Conservation (phyloP, 768 basidiomycete species). For the Russula virescens region DNA sequence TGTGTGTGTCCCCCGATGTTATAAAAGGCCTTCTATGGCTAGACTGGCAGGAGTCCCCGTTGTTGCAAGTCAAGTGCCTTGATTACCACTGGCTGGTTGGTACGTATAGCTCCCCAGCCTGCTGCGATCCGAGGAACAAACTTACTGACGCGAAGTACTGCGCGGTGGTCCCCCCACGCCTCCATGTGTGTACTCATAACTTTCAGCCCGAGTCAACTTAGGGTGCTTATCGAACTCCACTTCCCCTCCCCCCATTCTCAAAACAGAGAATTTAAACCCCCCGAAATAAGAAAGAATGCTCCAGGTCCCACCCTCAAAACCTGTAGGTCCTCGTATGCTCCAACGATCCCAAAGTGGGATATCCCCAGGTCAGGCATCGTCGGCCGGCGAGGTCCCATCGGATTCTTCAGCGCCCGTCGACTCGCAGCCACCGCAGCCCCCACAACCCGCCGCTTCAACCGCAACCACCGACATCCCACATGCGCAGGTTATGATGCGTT, state of each 20-base stretch:
- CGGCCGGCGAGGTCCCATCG: neutral
- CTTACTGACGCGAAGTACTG: too few relatives aligned
- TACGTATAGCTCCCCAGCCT: neutral
- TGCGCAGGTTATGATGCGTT: neutral
- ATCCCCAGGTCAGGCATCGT: neutral
- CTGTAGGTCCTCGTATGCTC: conserved; percentile 13
- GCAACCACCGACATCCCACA: neutral
- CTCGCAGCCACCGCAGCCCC: too few relatives aligned
- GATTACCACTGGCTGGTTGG: neutral
- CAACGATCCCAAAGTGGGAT: conserved; percentile 10
- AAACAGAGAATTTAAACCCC: neutral
- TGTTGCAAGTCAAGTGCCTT: too few relatives aligned
- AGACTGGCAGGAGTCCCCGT: neutral
- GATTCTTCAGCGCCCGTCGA: neutral
- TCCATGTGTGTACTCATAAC: too few relatives aligned
- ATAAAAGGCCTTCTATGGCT: conserved; percentile 15
- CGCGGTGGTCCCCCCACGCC: too few relatives aligned
- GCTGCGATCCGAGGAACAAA: too few relatives aligned
- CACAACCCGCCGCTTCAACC: neutral
- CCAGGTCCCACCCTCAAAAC: neutral
- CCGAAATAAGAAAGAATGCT: neutral
- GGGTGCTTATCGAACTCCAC: too few relatives aligned
- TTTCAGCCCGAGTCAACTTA: too few relatives aligned
- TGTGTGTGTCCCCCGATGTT: neutral
- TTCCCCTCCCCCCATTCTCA: too few relatives aligned